A percentile compares a stretch with the other conserved stretches of the same genome.
Conservation (phyloP, 2,329 filamentous ascomycete genomes). For the Xylaria sp. region DNA sequence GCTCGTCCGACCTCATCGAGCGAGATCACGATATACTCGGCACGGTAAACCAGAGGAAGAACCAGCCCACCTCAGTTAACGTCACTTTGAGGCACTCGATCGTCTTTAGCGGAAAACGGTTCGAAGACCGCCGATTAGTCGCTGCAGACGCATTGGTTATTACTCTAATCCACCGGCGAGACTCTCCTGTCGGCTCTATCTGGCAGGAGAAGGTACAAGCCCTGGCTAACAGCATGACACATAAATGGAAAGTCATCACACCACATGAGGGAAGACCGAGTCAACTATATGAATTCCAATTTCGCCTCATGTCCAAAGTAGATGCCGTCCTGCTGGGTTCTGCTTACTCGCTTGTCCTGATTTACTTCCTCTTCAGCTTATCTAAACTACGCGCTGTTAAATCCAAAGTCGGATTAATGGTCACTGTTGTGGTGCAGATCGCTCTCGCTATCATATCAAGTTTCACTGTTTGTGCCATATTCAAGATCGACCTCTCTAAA, state of each 20-base stretch:
- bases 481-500: constrained; percentile 78
- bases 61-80: constrained; percentile 74
- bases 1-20: constrained; percentile 67
- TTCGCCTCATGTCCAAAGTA: constrained; percentile 75
- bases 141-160: constrained; percentile 83
- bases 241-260: constrained; percentile 75
- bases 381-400: constrained; percentile 79
- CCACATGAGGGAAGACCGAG: constrained; percentile 63
- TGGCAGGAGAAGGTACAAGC: constrained; percentile 71
- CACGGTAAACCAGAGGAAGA: constrained; percentile 75
- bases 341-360: constrained; percentile 71
- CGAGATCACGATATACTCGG: constrained; percentile 71
- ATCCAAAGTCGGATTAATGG: constrained; percentile 76
- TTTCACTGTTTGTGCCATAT: constrained; percentile 80
- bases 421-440: constrained; percentile 77
- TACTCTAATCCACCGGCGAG: constrained; percentile 75
- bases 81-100: constrained; percentile 80
- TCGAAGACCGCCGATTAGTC: constrained; percentile 72
- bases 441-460: constrained; percentile 79
- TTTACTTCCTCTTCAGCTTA: constrained; percentile 75
- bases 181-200: constrained; percentile 70
- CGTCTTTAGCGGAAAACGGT: constrained; percentile 84
- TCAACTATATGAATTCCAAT: constrained; percentile 81
- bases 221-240: constrained; percentile 61
- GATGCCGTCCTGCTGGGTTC: constrained; percentile 72